Conservation (phyloP, 768 basidiomycete genomes). For the Infundibulicybe gibba region DNA sequence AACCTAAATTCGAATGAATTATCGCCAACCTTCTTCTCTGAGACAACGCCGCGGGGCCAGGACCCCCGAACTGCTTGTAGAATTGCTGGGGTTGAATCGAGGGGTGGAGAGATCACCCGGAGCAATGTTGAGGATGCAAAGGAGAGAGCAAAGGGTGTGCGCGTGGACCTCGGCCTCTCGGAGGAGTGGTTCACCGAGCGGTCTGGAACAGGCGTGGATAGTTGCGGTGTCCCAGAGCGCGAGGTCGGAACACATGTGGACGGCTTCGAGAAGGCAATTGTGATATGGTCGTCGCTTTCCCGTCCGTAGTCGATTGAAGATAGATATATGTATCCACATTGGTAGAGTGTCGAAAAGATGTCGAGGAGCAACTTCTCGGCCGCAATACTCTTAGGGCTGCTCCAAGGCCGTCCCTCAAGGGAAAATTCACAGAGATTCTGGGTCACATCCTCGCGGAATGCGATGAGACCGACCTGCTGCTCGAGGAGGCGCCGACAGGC, state of each 20-base stretch:
- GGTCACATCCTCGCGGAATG: constrained; percentile 49
- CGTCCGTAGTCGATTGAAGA: constrained; percentile 76
- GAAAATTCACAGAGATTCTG: constrained; percentile 65
- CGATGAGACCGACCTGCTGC: constrained; percentile 33
- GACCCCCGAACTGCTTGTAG: constrained; percentile 74
- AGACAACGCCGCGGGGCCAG: constrained; percentile 78
- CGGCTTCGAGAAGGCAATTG: constrained; percentile 66
- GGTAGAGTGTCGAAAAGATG: constrained; percentile 59
- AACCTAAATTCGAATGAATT: constrained; percentile 77
- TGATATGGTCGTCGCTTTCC: constrained; percentile 69
- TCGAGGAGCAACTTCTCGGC: constrained; percentile 71
- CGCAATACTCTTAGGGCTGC: constrained; percentile 57
- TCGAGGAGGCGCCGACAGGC: constrained; percentile 58
- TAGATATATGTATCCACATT: constrained; percentile 59
- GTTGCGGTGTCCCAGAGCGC: constrained; percentile 27
- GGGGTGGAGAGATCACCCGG: constrained; percentile 75
- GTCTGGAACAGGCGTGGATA: constrained; percentile 31
- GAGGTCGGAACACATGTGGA: constrained; percentile 20
- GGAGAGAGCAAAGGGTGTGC: constrained; percentile 66
- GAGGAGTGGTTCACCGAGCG: constrained; percentile 32
- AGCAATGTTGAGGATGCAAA: constrained; percentile 65
- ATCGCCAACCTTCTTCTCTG: constrained; percentile 72
- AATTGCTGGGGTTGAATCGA: constrained; percentile 74
- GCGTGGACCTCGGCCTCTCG: constrained; percentile 30
- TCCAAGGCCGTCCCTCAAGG: constrained; percentile 71